Base-by-base conservation (phyloP, 352 stramenopile genomes). In the Pelagophyceae sp. region DNA sequence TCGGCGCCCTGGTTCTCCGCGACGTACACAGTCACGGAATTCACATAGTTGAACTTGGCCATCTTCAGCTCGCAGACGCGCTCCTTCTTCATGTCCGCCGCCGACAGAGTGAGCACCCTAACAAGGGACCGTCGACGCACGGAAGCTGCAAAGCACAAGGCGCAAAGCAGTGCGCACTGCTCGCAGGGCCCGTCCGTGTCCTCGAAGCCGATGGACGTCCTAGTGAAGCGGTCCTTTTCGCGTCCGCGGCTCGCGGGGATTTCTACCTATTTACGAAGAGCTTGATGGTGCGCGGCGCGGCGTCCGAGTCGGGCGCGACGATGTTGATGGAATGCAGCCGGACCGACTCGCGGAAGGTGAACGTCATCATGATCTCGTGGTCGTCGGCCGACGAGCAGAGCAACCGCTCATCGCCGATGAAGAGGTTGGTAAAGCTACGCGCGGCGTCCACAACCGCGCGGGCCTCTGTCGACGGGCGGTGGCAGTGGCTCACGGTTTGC, bases 41-140 rank as follows among this genome's bases (percentile, higher is more conserved):
- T 74, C 5, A 74, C 67, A n/a, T 74, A 74, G 38, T 50, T 74
- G 67, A 74, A 74, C 35, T 74, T 74, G 5, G 33, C 35, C 67
- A 74, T 74, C 67, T 74, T 74, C 35, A 74, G 67, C 29, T 74
- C 38, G 25, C 5, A 54, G 1, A 74, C 67, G 11, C 67, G 33
- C 3, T 74, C 67, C 27, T 5, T 19, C 20, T 23, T 19, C 11
- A 51, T 2, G 38, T 74, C 67, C 27, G 51, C 67, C 15, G 37
- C 15, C 38, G 35, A n/a, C 5, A 74, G 38, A 23, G 6, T 35
- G 15, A 74, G 38, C 5, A 11, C 2, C 45, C 45, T 54, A 54
- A 54, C 11, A 54, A 54, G 45, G 45, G 23, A 23, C 23, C 45
- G 45, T 54, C 45, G 45, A 54, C 11, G 45, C 11, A 54, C 11